A percentile compares a stretch with the other conserved stretches of the same genome.
Evolutionary conservation across 768 basidiomycete genomes (phyloP).

Genomic region (Tephrocybe sp.): DNA sequence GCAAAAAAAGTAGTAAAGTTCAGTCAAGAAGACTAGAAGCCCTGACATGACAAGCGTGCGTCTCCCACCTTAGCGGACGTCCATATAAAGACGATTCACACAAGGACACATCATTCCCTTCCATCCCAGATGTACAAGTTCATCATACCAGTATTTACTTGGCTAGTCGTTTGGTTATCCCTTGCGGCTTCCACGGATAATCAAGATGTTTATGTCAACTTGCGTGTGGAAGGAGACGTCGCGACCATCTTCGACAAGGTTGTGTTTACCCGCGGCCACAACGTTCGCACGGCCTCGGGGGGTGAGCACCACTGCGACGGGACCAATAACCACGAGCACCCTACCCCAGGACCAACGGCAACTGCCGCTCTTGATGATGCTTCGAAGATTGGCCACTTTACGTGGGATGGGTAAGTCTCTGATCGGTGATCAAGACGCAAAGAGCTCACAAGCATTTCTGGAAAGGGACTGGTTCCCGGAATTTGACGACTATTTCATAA

Average conservation of each 20-base stretch:
- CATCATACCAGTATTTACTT: no score
- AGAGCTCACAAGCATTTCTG: neutral
- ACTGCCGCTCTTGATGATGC: slow-evolving; percentile 47
- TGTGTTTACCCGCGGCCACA: slow-evolving; percentile 39
- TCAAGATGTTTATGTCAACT: no score
- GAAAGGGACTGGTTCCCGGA: slow-evolving; percentile 31
- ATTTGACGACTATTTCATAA: slow-evolving; percentile 46
- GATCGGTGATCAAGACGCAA: neutral
- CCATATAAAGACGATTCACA: no score
- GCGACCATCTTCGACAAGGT: slow-evolving; percentile 39
- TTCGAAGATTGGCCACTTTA: slow-evolving; percentile 27
- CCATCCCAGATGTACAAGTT: no score
- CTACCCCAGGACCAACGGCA: slow-evolving; percentile 37
- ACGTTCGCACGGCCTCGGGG: slow-evolving; percentile 36
- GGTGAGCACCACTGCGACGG: slow-evolving; percentile 45
- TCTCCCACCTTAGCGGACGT: no score
- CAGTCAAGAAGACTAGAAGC: no score
- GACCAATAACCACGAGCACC: slow-evolving; percentile 35
- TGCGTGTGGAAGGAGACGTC: slow-evolving; percentile 39
- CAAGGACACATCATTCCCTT: no score
- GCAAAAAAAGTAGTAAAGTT: no score
- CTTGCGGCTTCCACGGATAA: no score
- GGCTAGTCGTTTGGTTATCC: no score
- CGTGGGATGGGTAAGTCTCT: slow-evolving; percentile 37
- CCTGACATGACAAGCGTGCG: no score